These are phyloP conservation scores for Collariella sp. DNA, from an alignment of 495 filamentous ascomycete genomes.

Conservation along the genomic window DNA sequence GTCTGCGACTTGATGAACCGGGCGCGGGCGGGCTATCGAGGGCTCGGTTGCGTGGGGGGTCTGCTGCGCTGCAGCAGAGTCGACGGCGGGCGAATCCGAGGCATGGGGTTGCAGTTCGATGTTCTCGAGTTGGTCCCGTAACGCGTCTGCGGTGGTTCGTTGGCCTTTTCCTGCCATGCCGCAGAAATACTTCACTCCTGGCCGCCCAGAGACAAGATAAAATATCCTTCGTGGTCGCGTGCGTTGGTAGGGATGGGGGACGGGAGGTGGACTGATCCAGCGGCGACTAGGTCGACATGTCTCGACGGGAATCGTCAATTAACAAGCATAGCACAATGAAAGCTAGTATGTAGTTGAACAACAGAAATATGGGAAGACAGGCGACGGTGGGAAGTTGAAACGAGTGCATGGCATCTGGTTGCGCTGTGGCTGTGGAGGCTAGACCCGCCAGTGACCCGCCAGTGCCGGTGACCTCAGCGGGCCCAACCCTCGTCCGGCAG, in stretches of 20 bases:
- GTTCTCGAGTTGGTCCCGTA: constrained; percentile 18
- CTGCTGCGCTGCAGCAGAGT: not conserved
- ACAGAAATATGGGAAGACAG: no score
- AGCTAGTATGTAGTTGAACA: no score
- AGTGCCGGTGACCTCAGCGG: no score
- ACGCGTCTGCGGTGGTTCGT: constrained; percentile 8
- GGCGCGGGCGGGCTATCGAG: not conserved
- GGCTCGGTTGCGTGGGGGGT: not conserved
- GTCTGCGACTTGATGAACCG: constrained; percentile 19
- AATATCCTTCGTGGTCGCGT: no score
- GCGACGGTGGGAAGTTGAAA: no score
- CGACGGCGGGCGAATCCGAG: not conserved
- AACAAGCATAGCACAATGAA: no score
- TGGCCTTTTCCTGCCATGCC: constrained; percentile 12
- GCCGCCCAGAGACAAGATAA: not conserved
- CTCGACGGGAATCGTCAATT: not conserved
- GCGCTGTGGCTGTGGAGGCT: not conserved
- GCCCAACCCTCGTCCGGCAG: no score
- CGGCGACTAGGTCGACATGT: not conserved
- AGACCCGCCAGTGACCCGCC: not conserved
- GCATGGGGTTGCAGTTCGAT: constrained; percentile 18
- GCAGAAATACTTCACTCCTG: not conserved
- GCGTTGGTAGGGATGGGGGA: not conserved
- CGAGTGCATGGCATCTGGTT: no score
- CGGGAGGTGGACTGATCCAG: not conserved